phyloP scores from a whole-genome alignment of 345 rosid genomes.

The Bruguiera parviflora region DNA sequence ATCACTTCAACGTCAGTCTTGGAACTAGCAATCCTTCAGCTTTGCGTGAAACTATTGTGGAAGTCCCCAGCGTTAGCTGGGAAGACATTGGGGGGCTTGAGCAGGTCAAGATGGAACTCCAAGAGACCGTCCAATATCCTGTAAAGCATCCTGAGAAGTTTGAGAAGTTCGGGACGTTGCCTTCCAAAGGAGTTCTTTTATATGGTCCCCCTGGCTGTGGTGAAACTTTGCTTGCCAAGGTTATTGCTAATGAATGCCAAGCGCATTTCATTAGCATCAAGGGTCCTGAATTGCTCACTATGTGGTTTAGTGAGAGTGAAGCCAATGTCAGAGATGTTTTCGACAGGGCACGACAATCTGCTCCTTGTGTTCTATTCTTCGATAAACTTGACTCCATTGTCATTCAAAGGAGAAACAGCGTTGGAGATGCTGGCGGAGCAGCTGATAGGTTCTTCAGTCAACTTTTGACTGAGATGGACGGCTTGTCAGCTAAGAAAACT shows the following conservation, averaged over 20 bases:
- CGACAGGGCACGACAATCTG: conserved; percentile 18
- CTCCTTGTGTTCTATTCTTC: conserved; percentile 39
- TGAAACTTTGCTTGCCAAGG: too few relatives aligned
- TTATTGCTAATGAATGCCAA: too few relatives aligned
- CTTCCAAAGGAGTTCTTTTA: conserved; percentile 38
- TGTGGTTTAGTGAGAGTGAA: conserved; percentile 44
- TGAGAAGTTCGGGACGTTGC: conserved; percentile 2
- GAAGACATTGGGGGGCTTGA: too few relatives aligned
- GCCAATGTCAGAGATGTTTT: conserved; percentile 30
- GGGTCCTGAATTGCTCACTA: conserved; percentile 18
- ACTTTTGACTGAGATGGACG: conserved; percentile 41
- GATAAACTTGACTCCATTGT: conserved; percentile 39
- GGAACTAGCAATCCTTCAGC: conserved; percentile 15
- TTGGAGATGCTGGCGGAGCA: conserved; percentile 43
- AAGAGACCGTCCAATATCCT: too few relatives aligned
- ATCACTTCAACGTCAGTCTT: conserved; percentile 10
- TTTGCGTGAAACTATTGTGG: conserved; percentile 1
- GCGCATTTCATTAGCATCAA: too few relatives aligned
- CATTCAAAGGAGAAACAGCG: conserved; percentile 31
- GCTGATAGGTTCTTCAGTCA: conserved; percentile 40
- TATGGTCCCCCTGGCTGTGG: conserved; percentile 20
- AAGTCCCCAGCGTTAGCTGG: too few relatives aligned
- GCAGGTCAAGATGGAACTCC: too few relatives aligned
- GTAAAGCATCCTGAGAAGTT: too few relatives aligned
- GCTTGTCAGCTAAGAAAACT: conserved; percentile 35